phyloP scores from a whole-genome alignment of 1,284 basidiomycete genomes.

The Cryptococcus deneoformans region DNA sequence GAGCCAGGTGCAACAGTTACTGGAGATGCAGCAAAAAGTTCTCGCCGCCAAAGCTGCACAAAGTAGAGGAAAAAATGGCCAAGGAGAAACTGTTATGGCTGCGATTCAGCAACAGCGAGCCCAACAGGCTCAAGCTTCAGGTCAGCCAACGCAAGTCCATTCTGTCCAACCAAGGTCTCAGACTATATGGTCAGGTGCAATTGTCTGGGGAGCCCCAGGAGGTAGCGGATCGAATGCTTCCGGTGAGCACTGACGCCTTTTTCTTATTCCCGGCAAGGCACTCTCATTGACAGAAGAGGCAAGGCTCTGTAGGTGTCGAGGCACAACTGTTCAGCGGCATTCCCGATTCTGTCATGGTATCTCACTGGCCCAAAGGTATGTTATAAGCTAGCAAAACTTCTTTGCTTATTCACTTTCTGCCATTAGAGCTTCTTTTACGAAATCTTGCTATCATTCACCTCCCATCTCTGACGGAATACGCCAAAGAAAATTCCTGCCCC shows the following conservation, averaged over 20 bases:
- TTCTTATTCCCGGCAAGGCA: background rate
- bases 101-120: conserved; percentile 20
- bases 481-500: conserved; percentile 7
- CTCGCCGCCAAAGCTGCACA: background rate
- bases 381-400: background rate
- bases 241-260: background rate
- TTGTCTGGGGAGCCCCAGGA: conserved; percentile 5
- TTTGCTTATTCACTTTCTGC: no score
- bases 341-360: conserved; percentile 3
- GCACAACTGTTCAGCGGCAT: background rate
- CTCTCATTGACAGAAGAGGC: background rate
- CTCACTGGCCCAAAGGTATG: conserved; percentile 15
- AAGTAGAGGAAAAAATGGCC: background rate
- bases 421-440: conserved; percentile 10
- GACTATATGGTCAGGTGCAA: conserved; percentile 11
- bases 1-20: conserved; percentile 20
- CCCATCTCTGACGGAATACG: conserved; percentile 8
- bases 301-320: background rate
- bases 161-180: background rate
- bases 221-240: background rate
- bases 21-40: conserved; percentile 14
- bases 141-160: background rate
- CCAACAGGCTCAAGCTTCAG: conserved; percentile 10
- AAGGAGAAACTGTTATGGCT: conserved; percentile 14
- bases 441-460: conserved; percentile 8